A percentile compares a stretch with the other conserved stretches of the same genome.
These are phyloP conservation scores for Chrysanthemum seticuspe DNA, from an alignment of 129 eudicot species.

Conservation along the genomic window DNA sequence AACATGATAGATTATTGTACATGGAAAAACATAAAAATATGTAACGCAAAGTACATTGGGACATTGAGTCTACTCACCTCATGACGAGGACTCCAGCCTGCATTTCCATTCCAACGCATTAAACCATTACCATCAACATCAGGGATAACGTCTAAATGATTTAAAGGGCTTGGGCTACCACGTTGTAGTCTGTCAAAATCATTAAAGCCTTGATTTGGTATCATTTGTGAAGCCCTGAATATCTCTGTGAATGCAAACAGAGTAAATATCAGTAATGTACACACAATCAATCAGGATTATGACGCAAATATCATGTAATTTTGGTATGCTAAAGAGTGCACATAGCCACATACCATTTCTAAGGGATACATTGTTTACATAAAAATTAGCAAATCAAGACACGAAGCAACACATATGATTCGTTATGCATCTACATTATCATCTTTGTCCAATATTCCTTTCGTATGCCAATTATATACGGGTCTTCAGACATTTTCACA, in stretches of 20 bases:
- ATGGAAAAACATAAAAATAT: not conserved
- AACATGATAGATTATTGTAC: not conserved
- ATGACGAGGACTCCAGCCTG: constrained; percentile 60
- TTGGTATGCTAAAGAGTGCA: constrained; percentile 3
- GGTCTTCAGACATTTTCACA: constrained; percentile 7
- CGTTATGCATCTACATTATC: not conserved
- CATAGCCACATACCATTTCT: not conserved
- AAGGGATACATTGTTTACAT: constrained; percentile 1
- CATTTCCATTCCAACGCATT: constrained; percentile 67
- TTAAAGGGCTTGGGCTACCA: constrained; percentile 82
- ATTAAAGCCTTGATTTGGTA: constrained; percentile 63
- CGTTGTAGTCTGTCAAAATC: constrained; percentile 80
- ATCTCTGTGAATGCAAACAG: constrained; percentile 31
- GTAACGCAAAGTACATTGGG: not conserved
- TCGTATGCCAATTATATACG: not conserved
- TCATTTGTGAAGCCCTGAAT: constrained; percentile 57
- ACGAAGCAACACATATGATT: not conserved
- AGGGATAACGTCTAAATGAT: constrained; percentile 49
- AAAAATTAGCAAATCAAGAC: not conserved
- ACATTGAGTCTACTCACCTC: constrained; percentile 47
- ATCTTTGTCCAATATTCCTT: not conserved
- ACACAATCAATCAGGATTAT: not conserved
- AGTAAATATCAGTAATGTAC: not conserved
- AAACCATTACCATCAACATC: constrained; percentile 55
- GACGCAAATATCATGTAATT: not conserved